A percentile compares a stretch with the other conserved stretches of the same genome.
Evolutionary conservation across 345 rosid genomes (phyloP).

Genomic region (Melastoma malabathricum): DNA sequence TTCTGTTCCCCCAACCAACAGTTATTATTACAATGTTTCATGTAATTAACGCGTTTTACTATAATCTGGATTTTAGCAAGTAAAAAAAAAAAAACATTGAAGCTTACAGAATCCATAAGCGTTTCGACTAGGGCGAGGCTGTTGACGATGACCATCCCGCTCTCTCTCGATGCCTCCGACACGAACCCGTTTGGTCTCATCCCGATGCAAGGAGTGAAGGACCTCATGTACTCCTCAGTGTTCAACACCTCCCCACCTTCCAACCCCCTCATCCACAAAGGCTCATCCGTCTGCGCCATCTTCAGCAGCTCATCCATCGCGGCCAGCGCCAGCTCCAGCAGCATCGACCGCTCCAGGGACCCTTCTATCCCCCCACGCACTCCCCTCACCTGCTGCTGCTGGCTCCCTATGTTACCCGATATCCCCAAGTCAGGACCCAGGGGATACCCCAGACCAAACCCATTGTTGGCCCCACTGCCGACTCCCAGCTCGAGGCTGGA

Average conservation of each 20-base stretch:
- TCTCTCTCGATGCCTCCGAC: slow-evolving; percentile 72
- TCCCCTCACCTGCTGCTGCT: too few species aligned
- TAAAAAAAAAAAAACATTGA: too few species aligned
- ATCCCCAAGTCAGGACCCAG: slow-evolving; percentile 40
- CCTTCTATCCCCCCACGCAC: too few species aligned
- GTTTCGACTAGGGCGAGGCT: slow-evolving; percentile 85
- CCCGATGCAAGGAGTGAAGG: slow-evolving; percentile 51
- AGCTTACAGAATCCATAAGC: slow-evolving; percentile 71
- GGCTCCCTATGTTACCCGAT: too few species aligned
- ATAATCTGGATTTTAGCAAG: too few species aligned
- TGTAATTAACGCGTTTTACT: too few species aligned
- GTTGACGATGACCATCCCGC: slow-evolving; percentile 76
- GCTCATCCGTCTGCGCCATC: slow-evolving; percentile 61
- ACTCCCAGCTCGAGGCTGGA: slow-evolving; percentile 80
- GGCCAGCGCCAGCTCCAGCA: slow-evolving; percentile 62
- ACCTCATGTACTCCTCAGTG: slow-evolving; percentile 52
- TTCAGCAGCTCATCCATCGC: slow-evolving; percentile 87
- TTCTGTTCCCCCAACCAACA: slow-evolving; percentile 32
- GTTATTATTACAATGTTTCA: too few species aligned
- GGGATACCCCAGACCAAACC: slow-evolving; percentile 19
- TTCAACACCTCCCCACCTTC: slow-evolving; percentile 54
- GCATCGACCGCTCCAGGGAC: slow-evolving; percentile 56
- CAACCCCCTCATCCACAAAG: slow-evolving; percentile 55
- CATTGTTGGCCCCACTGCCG: slow-evolving; percentile 42
- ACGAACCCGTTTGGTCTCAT: slow-evolving; percentile 57